These are phyloP conservation scores for Hypoxylon sp. DNA, from an alignment of 2,329 filamentous ascomycete genomes.

Conservation along the genomic window DNA sequence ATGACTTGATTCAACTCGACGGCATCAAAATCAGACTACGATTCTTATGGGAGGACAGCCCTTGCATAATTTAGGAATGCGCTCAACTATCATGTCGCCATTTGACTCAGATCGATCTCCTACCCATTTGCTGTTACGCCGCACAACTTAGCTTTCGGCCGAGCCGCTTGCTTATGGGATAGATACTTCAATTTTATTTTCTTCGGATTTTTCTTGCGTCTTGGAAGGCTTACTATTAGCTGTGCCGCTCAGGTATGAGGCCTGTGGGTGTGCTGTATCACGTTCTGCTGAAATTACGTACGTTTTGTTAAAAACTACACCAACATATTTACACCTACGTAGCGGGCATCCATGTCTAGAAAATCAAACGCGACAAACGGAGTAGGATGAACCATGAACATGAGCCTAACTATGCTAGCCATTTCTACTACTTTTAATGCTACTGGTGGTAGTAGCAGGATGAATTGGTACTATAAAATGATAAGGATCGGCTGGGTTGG, in stretches of 20 bases:
- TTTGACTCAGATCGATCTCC: no score
- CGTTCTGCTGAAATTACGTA: neutral
- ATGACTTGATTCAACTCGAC: no score
- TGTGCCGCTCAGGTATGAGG: neutral
- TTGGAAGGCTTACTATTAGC: slow-evolving; percentile 5
- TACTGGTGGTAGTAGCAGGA: neutral
- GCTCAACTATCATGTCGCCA: no score
- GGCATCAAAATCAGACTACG: no score
- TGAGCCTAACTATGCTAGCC: neutral
- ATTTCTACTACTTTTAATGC: neutral
- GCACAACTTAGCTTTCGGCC: neutral
- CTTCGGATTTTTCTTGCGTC: neutral
- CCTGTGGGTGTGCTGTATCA: neutral
- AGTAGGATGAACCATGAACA: neutral
- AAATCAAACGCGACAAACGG: neutral
- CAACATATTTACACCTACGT: neutral
- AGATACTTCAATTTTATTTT: neutral
- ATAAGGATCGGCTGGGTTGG: slow-evolving; percentile 6
- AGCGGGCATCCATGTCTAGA: neutral
- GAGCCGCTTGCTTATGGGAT: neutral
- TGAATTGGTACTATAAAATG: neutral
- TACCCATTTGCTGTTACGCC: neutral
- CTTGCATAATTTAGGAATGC: no score
- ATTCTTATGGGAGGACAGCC: no score
- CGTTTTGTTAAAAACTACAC: neutral